phyloP scores from a whole-genome alignment of 2,329 filamentous ascomycete genomes.

The Penicillium sp. region DNA sequence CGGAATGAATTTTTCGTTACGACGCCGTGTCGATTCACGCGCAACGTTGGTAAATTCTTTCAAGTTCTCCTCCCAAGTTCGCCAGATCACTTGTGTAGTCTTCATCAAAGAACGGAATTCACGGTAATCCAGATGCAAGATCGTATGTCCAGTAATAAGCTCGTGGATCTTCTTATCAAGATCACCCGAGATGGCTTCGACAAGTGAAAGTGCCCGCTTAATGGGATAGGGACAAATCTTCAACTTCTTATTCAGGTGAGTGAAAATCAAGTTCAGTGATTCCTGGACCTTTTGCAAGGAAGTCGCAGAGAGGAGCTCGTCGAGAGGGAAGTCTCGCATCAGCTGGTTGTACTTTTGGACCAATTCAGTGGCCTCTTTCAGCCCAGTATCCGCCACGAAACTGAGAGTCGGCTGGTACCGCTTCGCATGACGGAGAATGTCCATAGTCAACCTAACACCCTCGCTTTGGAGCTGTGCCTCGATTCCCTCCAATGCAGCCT shows the following conservation, averaged over 20 bases:
- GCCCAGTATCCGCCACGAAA: conserved; percentile 90
- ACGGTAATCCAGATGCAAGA: conserved; percentile 88
- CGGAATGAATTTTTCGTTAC: conserved; percentile 97
- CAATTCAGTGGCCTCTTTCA: conserved; percentile 93
- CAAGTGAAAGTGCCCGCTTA: conserved; percentile 83
- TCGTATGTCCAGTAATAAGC: conserved; percentile 76
- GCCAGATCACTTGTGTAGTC: conserved; percentile 80
- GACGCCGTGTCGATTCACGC: conserved; percentile 85
- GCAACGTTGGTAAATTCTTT: conserved; percentile 98
- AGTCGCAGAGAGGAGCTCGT: conserved; percentile 89
- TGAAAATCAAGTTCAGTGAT: conserved; percentile 84
- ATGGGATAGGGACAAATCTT: conserved; percentile 96
- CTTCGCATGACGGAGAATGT: conserved; percentile 94
- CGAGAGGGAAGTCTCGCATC: conserved; percentile 96
- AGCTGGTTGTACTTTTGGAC: conserved; percentile 99
- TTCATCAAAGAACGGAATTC: conserved; percentile 87
- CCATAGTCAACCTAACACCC: conserved; percentile 84
- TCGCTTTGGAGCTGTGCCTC: conserved; percentile 84
- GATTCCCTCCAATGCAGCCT: conserved; percentile 86
- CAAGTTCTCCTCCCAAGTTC: conserved; percentile 89
- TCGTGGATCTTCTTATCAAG: conserved; percentile 82
- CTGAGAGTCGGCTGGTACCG: conserved; percentile 97
- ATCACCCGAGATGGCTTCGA: conserved; percentile 93
- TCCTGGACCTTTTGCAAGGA: conserved; percentile 86
- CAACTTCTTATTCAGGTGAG: conserved; percentile 95